Evolutionary conservation across 2,329 filamentous ascomycete genomes (phyloP), one percentile per base, ranked within the genome.

Genomic region (Cytospora schulzeri): DNA sequence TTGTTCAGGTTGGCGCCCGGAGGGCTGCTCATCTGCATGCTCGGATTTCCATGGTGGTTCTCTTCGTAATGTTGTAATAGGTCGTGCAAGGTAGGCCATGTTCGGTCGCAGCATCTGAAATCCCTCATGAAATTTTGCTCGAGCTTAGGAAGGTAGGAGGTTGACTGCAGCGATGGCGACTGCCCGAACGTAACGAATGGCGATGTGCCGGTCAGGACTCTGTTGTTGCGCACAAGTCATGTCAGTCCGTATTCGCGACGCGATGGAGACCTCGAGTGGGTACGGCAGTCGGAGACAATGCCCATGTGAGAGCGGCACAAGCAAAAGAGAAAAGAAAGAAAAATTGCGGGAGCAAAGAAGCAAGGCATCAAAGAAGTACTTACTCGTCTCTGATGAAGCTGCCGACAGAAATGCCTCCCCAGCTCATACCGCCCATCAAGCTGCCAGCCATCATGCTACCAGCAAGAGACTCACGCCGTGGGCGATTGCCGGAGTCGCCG

Each of bases 351-450:
- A 58, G 29, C 48, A 41, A 56, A 59, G 60, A 58, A 56, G 31
- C 54, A 65, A 66, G 57, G 66, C 65, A 53, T 53, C 50, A 54
- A 65, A 81, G 33, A 15, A 35, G 38, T 4, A 48, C 94, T 88
- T 88, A 99, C 95, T 99, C 95, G 80, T 99, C 94, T 77, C 92
- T 86, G 77, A 99, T 95, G 83, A 96, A 98, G 74, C 94, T 98
- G 68, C 94, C 94, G 69, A 98, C 92, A 11, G 94, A 98, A 66
- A 97, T 88, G 69, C 93, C 94, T 74, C 94, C 94, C 93, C 94
- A 99, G 78, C 93, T 97, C 89, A 97, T 93, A 71, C 94, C 93
- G 68, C 88, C 90, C 79, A 88, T 87, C 17, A 66, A 57, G 54
- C 65, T 93, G 71, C 94, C 93, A 68, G 88, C 90, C 79, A 88